Evolutionary conservation across 2,329 filamentous ascomycete species (phyloP), one percentile per base, ranked within the genome.

Genomic region (Verticillium alfalfae): DNA sequence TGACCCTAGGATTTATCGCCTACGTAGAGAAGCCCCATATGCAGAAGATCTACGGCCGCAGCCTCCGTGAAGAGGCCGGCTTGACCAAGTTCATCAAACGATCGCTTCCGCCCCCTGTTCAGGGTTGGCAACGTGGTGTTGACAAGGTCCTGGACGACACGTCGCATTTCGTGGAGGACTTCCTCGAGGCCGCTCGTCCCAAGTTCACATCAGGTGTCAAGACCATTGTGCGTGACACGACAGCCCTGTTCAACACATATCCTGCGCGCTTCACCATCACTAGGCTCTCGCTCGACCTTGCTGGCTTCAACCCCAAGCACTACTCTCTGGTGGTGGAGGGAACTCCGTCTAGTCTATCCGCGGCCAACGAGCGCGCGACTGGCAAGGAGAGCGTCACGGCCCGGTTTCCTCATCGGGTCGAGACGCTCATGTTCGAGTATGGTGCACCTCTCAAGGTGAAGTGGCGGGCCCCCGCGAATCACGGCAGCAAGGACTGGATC

Each of bases 21-120:
- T 91, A 94, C 67, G 91, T 99, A 10, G 95, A 99, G 76, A 89
- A 93, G 63, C 95, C 94, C 15, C 95, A 99, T 74, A 98, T 99
- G 93, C 91, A 97, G 74, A 98, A 97, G 81, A 85, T 98, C 18
- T 99, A 99, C 70, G 94, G 95, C 52, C 84, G 88, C 68, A 89
- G 88, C 68, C 80, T 99, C 56, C 89, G 95, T 63, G 81, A 89
- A 66, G 92, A 97, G 73, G 95, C 95, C 12, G 95, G 95, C 58
- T 82, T 99, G 45, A 94, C 93, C 63, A 96, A 93, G 77, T 97
- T 92, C 70, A 84, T 99, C 72, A 92, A 92, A 74, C 88, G 90
- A 65, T 92, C 93, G 12, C 79, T 99, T 31, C 95, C 95, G 3
- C 86, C 88, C 2, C 91, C 92, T 2, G 85, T 99, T 49, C 88